Evolutionary conservation across 352 stramenopile species (phyloP).

Genomic region (Phytophthora litchii): DNA sequence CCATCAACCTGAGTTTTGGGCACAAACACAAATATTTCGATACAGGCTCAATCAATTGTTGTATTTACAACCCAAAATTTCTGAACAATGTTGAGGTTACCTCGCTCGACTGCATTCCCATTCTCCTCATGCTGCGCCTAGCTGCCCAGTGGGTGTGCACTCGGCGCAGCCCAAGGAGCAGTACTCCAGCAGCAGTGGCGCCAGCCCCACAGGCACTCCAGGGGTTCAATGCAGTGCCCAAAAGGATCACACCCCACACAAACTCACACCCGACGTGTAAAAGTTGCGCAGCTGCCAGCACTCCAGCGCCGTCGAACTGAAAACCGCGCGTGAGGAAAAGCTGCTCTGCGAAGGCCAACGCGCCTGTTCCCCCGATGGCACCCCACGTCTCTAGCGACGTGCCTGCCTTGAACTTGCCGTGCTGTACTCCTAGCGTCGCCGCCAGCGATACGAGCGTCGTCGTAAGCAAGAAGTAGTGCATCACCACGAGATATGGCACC

Average conservation of each 20-base stretch:
- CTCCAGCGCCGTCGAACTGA: constrained; percentile 62
- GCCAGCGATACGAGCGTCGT: constrained; percentile 45
- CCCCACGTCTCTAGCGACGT: constrained; percentile 30
- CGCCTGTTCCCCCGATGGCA: constrained; percentile 43
- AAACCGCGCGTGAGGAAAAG: constrained; percentile 67
- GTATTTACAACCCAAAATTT: constrained; percentile 16
- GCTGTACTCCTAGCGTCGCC: constrained; percentile 33
- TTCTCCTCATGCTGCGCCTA: constrained; percentile 25
- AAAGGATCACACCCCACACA: constrained; percentile 48
- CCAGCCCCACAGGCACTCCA: constrained; percentile 51
- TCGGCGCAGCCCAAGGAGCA: constrained; percentile 27
- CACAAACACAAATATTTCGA: constrained; percentile 1
- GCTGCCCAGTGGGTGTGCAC: constrained; percentile 39
- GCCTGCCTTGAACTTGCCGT: constrained; percentile 34
- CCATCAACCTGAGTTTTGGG: constrained; percentile 7
- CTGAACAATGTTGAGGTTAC: constrained; percentile 14
- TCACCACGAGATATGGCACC: constrained; percentile 60
- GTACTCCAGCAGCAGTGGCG: constrained; percentile 41
- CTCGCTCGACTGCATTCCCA: constrained; percentile 9
- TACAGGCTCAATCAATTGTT: constrained; percentile 6
- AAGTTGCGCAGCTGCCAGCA: constrained; percentile 54
- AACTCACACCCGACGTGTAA: constrained; percentile 64
- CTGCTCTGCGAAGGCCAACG: constrained; percentile 53
- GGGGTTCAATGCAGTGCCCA: constrained; percentile 43
- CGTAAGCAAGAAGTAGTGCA: constrained; percentile 63